A percentile compares a stretch with the other conserved stretches of the same genome.
phyloP scores from a whole-genome alignment of 2,329 filamentous ascomycete genomes.

The Fusarium sp. region DNA sequence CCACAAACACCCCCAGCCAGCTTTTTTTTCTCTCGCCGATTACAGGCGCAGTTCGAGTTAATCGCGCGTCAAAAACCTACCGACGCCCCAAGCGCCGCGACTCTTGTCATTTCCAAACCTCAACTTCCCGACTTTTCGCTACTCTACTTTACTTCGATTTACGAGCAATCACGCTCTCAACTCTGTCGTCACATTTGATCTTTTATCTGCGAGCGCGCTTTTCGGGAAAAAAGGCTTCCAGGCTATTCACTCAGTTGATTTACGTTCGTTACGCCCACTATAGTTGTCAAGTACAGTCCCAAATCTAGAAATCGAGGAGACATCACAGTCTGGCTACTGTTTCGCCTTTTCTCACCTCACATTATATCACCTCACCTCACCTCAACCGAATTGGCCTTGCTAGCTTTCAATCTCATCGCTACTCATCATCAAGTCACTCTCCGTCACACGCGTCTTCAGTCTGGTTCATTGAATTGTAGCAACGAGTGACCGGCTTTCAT shows the following conservation, averaged over 20 bases:
- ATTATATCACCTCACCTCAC: conserved; percentile 33
- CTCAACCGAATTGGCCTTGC: conserved; percentile 16
- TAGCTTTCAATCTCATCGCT: conserved; percentile 16
- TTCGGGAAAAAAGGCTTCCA: conserved; percentile 24
- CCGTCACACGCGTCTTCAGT: conserved; percentile 15
- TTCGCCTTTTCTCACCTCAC: conserved; percentile 25
- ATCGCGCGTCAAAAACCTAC: conserved; percentile 52
- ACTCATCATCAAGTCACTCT: conserved; percentile 5
- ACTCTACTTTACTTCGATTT: conserved; percentile 15
- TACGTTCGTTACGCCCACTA: conserved; percentile 22
- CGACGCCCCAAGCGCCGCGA: conserved; percentile 51
- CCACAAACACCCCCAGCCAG: conserved; percentile 43
- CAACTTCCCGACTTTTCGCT: conserved; percentile 26
- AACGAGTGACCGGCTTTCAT: conserved; percentile 13
- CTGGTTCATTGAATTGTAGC: conserved; percentile 18
- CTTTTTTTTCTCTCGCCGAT: conserved; percentile 41
- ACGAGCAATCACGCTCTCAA: conserved; percentile 9
- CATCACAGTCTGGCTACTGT: conserved; percentile 47
- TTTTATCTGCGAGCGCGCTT: conserved; percentile 26
- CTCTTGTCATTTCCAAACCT: conserved; percentile 39
- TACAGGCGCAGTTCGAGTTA: conserved; percentile 50
- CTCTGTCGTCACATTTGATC: conserved; percentile 6
- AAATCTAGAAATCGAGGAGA: conserved; percentile 23
- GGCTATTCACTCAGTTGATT: conserved; percentile 18
- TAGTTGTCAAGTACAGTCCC: conserved; percentile 19